A percentile compares a stretch with the other conserved stretches of the same genome.
Evolutionary conservation across 345 rosid genomes (phyloP).

Genomic region (Barbarea vulgaris): DNA sequence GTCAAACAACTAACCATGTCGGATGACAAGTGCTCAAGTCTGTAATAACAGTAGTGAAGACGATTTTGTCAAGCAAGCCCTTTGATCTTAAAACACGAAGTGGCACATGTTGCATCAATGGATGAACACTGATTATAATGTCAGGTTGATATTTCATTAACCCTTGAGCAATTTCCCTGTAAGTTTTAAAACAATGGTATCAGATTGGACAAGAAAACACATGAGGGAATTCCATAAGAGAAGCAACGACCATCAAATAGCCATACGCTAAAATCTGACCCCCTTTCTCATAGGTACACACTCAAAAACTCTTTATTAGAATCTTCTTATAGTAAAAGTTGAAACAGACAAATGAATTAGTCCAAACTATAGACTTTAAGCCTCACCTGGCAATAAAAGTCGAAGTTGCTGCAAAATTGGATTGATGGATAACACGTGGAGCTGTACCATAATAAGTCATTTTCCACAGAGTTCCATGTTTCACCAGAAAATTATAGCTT

Average conservation of each 20-base stretch:
- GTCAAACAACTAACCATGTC: conserved; percentile 65
- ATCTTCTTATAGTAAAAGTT: not conserved
- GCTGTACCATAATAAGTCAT: conserved; percentile 90
- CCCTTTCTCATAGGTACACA: not conserved
- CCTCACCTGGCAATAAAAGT: conserved; percentile 93
- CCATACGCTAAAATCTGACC: not conserved
- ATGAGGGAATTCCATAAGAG: not conserved
- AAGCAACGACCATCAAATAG: not conserved
- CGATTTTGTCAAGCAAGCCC: conserved; percentile 86
- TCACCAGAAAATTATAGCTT: conserved; percentile 95
- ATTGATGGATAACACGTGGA: conserved; percentile 87
- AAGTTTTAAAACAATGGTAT: conserved; percentile 23
- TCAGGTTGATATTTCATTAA: conserved; percentile 98
- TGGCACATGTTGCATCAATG: conserved; percentile 98
- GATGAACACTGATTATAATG: conserved; percentile 95
- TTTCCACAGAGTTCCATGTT: conserved; percentile 89
- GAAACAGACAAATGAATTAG: not conserved
- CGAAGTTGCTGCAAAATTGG: conserved; percentile 97
- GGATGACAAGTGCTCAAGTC: conserved; percentile 99
- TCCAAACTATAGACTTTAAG: conserved; percentile 10
- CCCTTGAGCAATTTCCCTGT: conserved; percentile 94
- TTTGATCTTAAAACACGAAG: conserved; percentile 88
- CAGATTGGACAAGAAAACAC: conserved; percentile 22
- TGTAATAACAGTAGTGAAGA: conserved; percentile 91
- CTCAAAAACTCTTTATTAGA: not conserved